Percentiles rank a stretch among this genome's conserved stretches.
phyloP scores from a whole-genome alignment of 1,139 yeast species.

The Suhomyces bribrorum region DNA sequence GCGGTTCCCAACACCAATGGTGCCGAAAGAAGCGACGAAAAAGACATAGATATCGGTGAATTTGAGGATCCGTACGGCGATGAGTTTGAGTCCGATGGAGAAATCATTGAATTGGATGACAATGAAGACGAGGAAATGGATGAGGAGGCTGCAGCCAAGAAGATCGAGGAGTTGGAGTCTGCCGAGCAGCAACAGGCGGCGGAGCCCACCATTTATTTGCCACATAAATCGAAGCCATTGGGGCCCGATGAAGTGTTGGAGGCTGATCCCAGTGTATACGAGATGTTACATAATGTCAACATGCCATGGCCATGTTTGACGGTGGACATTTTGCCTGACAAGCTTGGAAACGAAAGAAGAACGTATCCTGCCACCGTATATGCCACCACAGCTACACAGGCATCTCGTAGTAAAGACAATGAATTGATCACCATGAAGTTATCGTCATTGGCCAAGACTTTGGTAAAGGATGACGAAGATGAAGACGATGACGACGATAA shows the following conservation, averaged over 20 bases:
- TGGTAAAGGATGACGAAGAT: constrained; percentile 75
- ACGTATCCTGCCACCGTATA: constrained; percentile 86
- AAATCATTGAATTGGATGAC: constrained; percentile 74
- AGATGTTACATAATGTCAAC: constrained; percentile 92
- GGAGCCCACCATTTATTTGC: constrained; percentile 62
- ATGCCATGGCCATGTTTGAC: constrained; percentile 98
- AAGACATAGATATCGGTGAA: constrained; percentile 74
- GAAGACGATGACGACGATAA: constrained; percentile 72
- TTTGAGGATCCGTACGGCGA: constrained; percentile 95
- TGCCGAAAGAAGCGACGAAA: constrained; percentile 21
- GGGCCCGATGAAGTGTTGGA: constrained; percentile 96
- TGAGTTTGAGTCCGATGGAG: constrained; percentile 92
- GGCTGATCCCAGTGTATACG: constrained; percentile 95
- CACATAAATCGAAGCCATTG: constrained; percentile 83
- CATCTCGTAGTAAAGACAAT: constrained; percentile 81
- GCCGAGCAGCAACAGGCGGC: constrained; percentile 33
- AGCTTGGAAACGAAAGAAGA: constrained; percentile 84
- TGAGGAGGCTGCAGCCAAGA: constrained; percentile 27
- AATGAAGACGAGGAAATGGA: constrained; percentile 63
- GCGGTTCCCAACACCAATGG: constrained; percentile 18
- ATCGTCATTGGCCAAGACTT: constrained; percentile 78
- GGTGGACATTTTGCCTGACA: constrained; percentile 84
- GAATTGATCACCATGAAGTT: constrained; percentile 83
- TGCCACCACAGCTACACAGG: constrained; percentile 92
- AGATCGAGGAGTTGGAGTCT: constrained; percentile 29